Evolutionary conservation across 129 eudicot species (phyloP).

Genomic region (Saussurea involucrata): DNA sequence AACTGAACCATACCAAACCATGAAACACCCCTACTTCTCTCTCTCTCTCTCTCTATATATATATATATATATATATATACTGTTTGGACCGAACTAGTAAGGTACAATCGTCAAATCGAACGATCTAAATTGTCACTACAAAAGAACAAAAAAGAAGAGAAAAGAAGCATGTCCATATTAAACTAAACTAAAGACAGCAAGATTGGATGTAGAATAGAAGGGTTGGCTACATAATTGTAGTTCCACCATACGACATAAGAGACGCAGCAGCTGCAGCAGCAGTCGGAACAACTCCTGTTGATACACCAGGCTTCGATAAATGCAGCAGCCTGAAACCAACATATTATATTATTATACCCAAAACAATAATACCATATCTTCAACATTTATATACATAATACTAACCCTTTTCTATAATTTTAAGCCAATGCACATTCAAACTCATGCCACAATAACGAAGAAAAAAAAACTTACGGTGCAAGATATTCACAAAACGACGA

Average conservation of each 20-base stretch:
- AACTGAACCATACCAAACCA: too few species aligned
- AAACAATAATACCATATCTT: not conserved
- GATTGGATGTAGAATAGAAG: too few species aligned
- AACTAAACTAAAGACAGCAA: not conserved
- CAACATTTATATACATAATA: not conserved
- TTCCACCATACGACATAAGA: conserved; percentile 86
- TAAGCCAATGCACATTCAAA: not conserved
- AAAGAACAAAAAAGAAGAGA: not conserved
- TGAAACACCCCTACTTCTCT: too few species aligned
- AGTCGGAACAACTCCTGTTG: conserved; percentile 90
- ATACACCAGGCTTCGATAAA: conserved; percentile 86
- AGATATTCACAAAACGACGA: conserved; percentile 91
- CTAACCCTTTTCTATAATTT: not conserved
- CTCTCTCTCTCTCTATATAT: too few species aligned
- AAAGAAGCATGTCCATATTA: not conserved
- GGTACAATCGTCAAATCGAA: not conserved
- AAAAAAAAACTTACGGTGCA: conserved; percentile 75
- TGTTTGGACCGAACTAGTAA: not conserved
- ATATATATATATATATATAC: too few species aligned
- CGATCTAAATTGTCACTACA: not conserved
- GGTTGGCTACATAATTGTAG: conserved; percentile 57
- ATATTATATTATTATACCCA: not conserved
- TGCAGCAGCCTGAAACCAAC: conserved; percentile 69
- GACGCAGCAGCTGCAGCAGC: conserved; percentile 98
- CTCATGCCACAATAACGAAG: not conserved